Percentiles rank a stretch among this genome's conserved stretches.
These are phyloP conservation scores for Thamnidium elegans DNA, from an alignment of 192 early-diverging fungal genomes.

Conservation along the genomic window DNA sequence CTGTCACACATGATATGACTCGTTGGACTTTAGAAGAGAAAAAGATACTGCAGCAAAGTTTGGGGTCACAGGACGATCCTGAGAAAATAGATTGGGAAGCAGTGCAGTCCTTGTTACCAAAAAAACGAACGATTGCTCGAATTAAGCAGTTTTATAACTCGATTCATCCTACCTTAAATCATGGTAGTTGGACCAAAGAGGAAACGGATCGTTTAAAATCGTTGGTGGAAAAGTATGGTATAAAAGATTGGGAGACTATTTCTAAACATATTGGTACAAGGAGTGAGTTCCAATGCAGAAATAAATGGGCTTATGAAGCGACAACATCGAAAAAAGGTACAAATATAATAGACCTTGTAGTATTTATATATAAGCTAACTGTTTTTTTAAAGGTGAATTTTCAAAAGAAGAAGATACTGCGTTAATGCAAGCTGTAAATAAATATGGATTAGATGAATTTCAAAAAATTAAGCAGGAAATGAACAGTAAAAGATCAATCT, in stretches of 20 bases:
- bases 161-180: not conserved
- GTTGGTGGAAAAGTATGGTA: conserved; percentile 1
- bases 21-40: conserved; percentile 10
- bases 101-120: not conserved
- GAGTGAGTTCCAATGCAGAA: conserved; percentile 12
- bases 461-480: conserved; percentile 24
- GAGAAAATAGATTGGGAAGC: not conserved
- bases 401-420: conserved; percentile 19
- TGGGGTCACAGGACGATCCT: not conserved
- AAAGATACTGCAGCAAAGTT: not conserved
- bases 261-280: conserved; percentile 3
- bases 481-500: conserved; percentile 7
- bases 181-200: conserved; percentile 2
- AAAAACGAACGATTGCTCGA: not conserved
- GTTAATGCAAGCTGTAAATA: conserved; percentile 12
- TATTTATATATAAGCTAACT: no score
- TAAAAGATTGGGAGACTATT: not conserved
- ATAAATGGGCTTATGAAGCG: conserved; percentile 14
- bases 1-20: conserved; percentile 1
- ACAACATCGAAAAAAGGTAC: conserved; percentile 12
- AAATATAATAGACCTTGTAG: no score
- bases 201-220: not conserved
- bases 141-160: conserved; percentile 1
- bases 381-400: no score
- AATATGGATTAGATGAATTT: conserved; percentile 20